Conservation (phyloP, 179 eudicot genomes). For the Heliamphora pulchella region DNA sequence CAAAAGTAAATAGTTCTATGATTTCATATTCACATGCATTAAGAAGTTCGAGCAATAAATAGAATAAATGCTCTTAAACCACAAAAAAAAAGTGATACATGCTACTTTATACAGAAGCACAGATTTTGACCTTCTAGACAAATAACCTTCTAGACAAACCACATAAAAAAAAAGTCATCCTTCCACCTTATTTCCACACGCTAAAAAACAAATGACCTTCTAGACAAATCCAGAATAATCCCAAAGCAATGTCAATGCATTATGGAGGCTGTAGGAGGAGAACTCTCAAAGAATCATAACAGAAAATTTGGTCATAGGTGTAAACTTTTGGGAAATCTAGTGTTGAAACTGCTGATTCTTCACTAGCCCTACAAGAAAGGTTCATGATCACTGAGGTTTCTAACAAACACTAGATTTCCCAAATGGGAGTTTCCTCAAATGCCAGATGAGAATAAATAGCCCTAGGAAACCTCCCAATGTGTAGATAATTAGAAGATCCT, state of each 20-base stretch:
- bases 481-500: not conserved
- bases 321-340: not conserved
- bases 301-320: not conserved
- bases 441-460: not conserved
- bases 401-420: not conserved
- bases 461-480: not conserved
- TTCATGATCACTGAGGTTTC: not conserved
- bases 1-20: slow-evolving; percentile 1
- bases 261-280: not conserved
- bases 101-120: not conserved
- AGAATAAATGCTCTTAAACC: slow-evolving; percentile 2
- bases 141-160: not conserved
- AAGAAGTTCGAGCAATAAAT: not conserved
- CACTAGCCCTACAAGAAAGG: not conserved
- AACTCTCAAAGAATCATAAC: not conserved
- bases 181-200: not conserved
- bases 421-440: not conserved
- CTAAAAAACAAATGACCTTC: not conserved
- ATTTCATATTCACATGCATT: not conserved
- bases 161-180: not conserved
- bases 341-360: not conserved
- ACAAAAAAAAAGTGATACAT: not conserved
- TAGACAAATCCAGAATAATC: slow-evolving; percentile 1
- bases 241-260: not conserved
- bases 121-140: no score